Percentiles rank a stretch among this genome's conserved stretches.
Conservation (phyloP, 352 stramenopile species). For the Pythium aristosporum region DNA sequence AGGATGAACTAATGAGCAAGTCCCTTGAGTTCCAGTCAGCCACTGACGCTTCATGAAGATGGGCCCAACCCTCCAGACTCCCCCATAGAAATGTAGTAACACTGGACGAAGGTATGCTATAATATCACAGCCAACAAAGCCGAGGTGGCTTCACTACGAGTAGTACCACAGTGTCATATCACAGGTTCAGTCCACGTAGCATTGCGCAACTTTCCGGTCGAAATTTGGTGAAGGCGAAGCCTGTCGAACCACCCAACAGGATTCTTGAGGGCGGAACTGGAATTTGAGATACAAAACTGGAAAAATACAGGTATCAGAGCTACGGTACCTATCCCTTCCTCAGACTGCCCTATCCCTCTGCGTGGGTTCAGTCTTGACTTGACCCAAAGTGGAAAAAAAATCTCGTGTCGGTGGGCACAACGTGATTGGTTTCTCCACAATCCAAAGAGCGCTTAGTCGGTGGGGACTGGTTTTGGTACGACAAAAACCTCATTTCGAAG, state of each 20-base stretch:
- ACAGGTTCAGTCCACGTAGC: too few relatives aligned
- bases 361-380: background rate
- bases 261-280: background rate
- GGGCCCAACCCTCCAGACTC: background rate
- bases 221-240: background rate
- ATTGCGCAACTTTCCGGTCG: too few relatives aligned
- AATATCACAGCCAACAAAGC: background rate
- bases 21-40: too few relatives aligned
- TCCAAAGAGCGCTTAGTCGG: too few relatives aligned
- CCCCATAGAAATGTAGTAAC: background rate
- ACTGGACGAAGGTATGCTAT: background rate
- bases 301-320: background rate
- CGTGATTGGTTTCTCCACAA: background rate
- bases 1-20: too few relatives aligned
- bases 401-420: too few relatives aligned
- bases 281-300: background rate
- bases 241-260: background rate
- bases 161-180: too few relatives aligned
- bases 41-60: too few relatives aligned
- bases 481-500: too few relatives aligned
- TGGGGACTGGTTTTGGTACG: too few relatives aligned
- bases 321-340: constrained; percentile 8
- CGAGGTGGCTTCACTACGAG: too few relatives aligned
- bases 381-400: too few relatives aligned
- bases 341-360: background rate